Conservation (phyloP, 2,329 filamentous ascomycete species). For the Colletotrichum cordylinicola region DNA sequence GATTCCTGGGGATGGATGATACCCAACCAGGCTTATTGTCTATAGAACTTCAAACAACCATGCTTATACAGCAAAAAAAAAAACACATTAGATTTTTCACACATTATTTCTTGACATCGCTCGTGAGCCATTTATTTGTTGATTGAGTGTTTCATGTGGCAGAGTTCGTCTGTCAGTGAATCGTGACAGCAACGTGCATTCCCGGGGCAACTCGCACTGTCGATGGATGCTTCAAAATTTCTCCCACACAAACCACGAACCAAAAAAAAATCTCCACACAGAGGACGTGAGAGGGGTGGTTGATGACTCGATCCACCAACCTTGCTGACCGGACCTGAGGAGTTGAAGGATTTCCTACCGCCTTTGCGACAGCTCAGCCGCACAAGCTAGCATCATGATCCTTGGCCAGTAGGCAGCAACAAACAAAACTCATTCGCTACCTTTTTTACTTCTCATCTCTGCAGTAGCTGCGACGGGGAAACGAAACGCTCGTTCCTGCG, state of each 20-base stretch:
- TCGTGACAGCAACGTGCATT: slow-evolving; percentile 10
- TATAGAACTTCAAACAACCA: slow-evolving; percentile 7
- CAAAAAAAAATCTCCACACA: slow-evolving; percentile 4
- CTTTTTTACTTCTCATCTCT: not conserved
- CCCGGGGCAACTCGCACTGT: not conserved
- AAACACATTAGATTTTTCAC: not conserved
- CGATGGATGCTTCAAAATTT: slow-evolving; percentile 9
- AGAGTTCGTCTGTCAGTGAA: not conserved
- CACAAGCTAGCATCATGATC: slow-evolving; percentile 18
- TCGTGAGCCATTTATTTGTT: not conserved
- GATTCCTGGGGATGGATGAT: slow-evolving; percentile 15
- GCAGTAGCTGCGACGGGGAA: not conserved
- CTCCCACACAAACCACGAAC: not conserved
- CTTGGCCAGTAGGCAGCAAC: slow-evolving; percentile 8
- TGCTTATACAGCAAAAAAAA: slow-evolving; percentile 5
- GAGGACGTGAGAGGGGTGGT: not conserved
- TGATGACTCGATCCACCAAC: slow-evolving; percentile 18
- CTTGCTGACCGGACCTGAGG: not conserved
- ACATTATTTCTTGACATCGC: not conserved
- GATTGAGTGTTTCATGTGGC: not conserved
- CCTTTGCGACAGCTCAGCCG: slow-evolving; percentile 9
- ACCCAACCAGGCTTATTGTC: slow-evolving; percentile 15
- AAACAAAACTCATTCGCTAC: not conserved
- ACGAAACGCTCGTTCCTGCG: not conserved
- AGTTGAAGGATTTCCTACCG: not conserved